Evolutionary conservation across 192 early-diverging fungal genomes (phyloP), one percentile per base, ranked within the genome.

Genomic region (Backusella parvicylindrica): DNA sequence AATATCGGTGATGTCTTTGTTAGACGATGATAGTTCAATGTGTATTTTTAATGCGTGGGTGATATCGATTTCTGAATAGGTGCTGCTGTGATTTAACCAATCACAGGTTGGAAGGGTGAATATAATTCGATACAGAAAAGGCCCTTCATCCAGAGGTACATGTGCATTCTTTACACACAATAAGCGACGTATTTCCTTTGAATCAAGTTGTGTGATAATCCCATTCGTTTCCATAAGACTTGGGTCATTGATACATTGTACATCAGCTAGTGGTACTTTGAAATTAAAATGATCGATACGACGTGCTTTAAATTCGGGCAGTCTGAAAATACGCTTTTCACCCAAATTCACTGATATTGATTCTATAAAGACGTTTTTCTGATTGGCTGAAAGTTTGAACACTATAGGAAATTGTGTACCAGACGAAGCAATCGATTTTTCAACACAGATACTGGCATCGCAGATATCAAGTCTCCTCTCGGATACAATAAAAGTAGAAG

Each of bases 91-190:
- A 16, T 76, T 76, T 28, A 75, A 50, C 49, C 64, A 31, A n/a
- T 76, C 30, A 47, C 79, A 80, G 32, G 75, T 80, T 31, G 78
- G 79, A 18, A 80, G 31, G 0, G 67, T 73, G 7, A 80, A 80
- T 8, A 75, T 21, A 2, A 80, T 40, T 1, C 71, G 70, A 35
- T 76, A 69, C 15, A 71, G 75, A 33, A 77, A 77, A 0, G 75
- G 53, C 0, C 37, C 36, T 1, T 37, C 56, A 13, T 67, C 49
- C 0, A 80, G 33, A 7, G 75, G 75, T 0, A 77, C 56, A 33
- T 77, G 75, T 26, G 75, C 69, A 50, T 77, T 71, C 15, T 77
- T 71, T 11, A 68, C 68, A 15, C 53, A n/a, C 6, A 77, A 21
- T 9, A 70, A 63, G 5, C 69, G 28, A 12, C 75, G 28, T 13